A percentile compares a stretch with the other conserved stretches of the same genome.
These are phyloP conservation scores for Pseudoneurospora amorphoporcata DNA, from an alignment of 495 filamentous ascomycete genomes.

Conservation along the genomic window DNA sequence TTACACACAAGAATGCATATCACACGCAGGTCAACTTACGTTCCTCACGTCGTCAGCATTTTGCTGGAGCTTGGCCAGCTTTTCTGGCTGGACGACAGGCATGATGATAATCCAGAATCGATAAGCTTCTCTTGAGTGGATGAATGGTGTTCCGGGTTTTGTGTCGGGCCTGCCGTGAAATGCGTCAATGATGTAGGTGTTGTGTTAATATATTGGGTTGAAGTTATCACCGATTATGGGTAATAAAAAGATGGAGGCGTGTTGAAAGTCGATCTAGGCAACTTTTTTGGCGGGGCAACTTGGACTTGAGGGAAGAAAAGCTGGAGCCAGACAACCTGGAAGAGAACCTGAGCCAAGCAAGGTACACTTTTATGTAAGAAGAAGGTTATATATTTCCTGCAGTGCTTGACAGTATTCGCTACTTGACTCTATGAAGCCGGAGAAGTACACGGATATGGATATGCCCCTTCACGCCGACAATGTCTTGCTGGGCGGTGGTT, in stretches of 20 bases:
- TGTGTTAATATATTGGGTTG: not conserved
- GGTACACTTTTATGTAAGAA: not conserved
- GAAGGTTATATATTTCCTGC: not conserved
- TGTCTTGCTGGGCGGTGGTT: not conserved
- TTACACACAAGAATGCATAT: conserved; percentile 20
- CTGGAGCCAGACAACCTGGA: not conserved
- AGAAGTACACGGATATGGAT: not conserved
- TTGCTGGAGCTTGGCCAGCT: conserved; percentile 74
- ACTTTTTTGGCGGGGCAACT: not conserved
- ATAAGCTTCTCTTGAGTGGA: not conserved
- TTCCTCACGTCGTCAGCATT: conserved; percentile 81
- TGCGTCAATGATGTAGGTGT: not conserved
- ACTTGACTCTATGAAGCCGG: not conserved
- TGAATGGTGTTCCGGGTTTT: not conserved
- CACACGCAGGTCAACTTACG: conserved; percentile 46
- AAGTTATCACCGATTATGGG: not conserved
- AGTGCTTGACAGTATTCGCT: not conserved
- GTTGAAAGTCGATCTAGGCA: not conserved
- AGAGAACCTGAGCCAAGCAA: not conserved
- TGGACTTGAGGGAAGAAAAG: not conserved
- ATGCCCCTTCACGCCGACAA: not conserved
- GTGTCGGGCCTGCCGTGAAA: not conserved
- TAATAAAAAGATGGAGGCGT: not conserved
- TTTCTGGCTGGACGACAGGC: conserved; percentile 81
- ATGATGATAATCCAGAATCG: conserved; percentile 38